Conservation (phyloP, 2,329 filamentous ascomycete genomes). For the Venturia asperata region DNA sequence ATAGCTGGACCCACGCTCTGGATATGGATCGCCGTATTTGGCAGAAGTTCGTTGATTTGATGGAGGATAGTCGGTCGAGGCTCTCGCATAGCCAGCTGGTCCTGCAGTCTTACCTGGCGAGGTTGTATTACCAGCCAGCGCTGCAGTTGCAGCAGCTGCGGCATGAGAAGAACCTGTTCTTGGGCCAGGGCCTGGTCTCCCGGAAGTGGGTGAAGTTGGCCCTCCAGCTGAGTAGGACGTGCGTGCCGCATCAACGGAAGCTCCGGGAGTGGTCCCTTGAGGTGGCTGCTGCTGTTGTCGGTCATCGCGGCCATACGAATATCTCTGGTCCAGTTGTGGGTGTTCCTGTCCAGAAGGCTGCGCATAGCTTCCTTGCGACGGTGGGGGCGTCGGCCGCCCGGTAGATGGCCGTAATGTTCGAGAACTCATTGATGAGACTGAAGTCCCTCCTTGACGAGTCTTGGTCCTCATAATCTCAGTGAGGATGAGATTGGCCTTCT, state of each 20-base stretch:
- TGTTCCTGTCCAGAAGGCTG: conserved; percentile 33
- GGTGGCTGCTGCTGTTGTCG: conserved; percentile 25
- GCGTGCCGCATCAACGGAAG: conserved; percentile 43
- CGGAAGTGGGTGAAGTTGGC: conserved; percentile 21
- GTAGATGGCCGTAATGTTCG: conserved; percentile 56
- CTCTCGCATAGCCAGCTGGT: conserved; percentile 34
- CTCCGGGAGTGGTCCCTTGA: conserved; percentile 33
- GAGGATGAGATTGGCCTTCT: conserved; percentile 87
- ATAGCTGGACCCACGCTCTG: conserved; percentile 14
- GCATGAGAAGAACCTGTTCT: conserved; percentile 22
- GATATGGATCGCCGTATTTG: conserved; percentile 17
- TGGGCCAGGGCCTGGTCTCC: conserved; percentile 15
- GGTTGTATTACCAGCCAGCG: conserved; percentile 21
- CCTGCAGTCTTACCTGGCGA: conserved; percentile 19
- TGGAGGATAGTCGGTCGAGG: conserved; percentile 38
- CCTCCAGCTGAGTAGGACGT: conserved; percentile 34
- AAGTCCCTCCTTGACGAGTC: conserved; percentile 50
- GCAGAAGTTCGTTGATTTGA: conserved; percentile 8
- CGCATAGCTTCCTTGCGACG: conserved; percentile 30
- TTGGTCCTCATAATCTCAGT: conserved; percentile 78
- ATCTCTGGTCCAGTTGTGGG: conserved; percentile 33
- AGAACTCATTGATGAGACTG: conserved; percentile 51
- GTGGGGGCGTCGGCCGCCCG: conserved; percentile 38
- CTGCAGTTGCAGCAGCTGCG: conserved; percentile 23
- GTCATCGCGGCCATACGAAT: conserved; percentile 44